Evolutionary conservation across 805 yeast genomes (phyloP), one percentile per base, ranked within the genome.

Genomic region (Hanseniaspora hatyaiensis): DNA sequence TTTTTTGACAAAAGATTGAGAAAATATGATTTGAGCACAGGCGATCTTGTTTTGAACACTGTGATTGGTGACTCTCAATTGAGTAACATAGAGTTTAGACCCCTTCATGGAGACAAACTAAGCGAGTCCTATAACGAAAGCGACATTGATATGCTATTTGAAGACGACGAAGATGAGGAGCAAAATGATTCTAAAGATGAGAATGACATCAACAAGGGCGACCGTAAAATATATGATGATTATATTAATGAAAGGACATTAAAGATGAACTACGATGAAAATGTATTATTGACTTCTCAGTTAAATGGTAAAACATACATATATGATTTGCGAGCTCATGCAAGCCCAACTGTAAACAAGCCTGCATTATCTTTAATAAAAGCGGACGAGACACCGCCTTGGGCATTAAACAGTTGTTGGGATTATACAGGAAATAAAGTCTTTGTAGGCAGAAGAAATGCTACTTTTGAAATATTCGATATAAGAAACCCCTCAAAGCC

Each of bases 361-460:
- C 65, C 70, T 3, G 78, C 71, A 0, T 58, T 78, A 15, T 69
- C 69, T 32, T 60, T 78, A 12, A 71, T 63, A 19, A 72, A 79
- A 1, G 79, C 85, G 1, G 65, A 72, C 8, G 76, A 75, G 1
- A 73, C 81, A 0, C 95, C 97, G 0, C 97, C 97, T 0, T 92
- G 97, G 97, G 82, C 95, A 62, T 78, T 82, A 73, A 74, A 85
- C 6, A 76, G 95, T 0, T 76, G 83, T 49, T 89, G 97, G 96
- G 80, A 95, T 8, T 68, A 69, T 44, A 80, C 81, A 56, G 98
- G 98, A 9, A 79, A 83, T 49, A 70, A 66, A 34, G 70, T 87
- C 4, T 89, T 71, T 58, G 86, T 79, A 3, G 99, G 97, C 0
- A 73, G 98, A 53, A 74, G 98, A 62, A 92, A 89, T 60, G 81